These are phyloP conservation scores for Penicillium cosmopolitanum DNA, from an alignment of 495 filamentous ascomycete genomes.

Conservation along the genomic window DNA sequence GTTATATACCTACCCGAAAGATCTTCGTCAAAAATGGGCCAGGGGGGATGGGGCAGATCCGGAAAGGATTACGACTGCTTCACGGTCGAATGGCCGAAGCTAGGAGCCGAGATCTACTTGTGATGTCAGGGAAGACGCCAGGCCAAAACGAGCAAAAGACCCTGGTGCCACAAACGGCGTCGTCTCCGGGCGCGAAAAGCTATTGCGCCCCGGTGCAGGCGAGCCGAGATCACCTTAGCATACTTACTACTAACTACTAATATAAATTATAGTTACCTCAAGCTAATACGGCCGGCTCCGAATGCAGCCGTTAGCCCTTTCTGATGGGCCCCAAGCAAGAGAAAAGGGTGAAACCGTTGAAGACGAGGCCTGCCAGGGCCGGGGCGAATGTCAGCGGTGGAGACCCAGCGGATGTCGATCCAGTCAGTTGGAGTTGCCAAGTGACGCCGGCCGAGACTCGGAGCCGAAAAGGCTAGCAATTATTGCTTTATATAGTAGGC, in stretches of 20 bases:
- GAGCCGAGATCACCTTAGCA: constrained; percentile 41
- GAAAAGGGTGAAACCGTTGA: constrained; percentile 24
- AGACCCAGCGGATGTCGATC: constrained; percentile 8
- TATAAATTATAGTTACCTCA: background rate
- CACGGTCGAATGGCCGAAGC: constrained; percentile 15
- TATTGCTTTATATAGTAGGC: constrained; percentile 6
- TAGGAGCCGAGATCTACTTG: constrained; percentile 23
- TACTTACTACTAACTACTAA: background rate
- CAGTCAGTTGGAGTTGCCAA: constrained; percentile 11
- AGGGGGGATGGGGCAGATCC: constrained; percentile 1
- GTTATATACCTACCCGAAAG: constrained; percentile 22
- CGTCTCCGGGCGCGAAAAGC: background rate
- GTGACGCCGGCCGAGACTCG: constrained; percentile 39
- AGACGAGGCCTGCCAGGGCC: constrained; percentile 11
- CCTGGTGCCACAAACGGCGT: constrained; percentile 1
- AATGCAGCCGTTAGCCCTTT: constrained; percentile 10
- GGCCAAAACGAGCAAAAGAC: background rate
- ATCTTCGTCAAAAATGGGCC: constrained; percentile 6
- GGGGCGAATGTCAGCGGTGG: constrained; percentile 19
- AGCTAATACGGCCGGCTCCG: constrained; percentile 38
- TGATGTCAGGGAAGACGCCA: constrained; percentile 24
- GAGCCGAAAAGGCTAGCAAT: constrained; percentile 22
- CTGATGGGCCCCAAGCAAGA: constrained; percentile 8
- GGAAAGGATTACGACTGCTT: constrained; percentile 20
- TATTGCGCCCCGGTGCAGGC: constrained; percentile 22